A percentile compares a stretch with the other conserved stretches of the same genome.
Conservation (phyloP, 2,329 filamentous ascomycete species). For the Pseudogymnoascus sp. region DNA sequence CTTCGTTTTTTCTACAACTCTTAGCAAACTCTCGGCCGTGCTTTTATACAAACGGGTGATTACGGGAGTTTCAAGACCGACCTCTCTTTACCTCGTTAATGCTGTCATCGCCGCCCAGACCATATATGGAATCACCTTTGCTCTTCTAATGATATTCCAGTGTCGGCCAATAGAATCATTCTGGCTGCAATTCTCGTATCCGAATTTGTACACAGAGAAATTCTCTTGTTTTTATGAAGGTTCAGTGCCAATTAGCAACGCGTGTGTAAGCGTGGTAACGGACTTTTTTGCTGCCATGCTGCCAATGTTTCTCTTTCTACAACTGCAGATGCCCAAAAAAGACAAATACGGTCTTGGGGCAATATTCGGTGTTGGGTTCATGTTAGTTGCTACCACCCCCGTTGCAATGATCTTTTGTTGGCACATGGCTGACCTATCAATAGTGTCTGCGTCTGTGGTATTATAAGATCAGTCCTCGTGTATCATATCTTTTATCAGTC, state of each 20-base stretch:
- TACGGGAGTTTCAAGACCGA: not conserved
- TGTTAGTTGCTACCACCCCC: not conserved
- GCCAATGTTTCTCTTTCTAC: not conserved
- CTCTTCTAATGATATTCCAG: not conserved
- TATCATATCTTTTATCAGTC: not conserved
- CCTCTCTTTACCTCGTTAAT: not conserved
- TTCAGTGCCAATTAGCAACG: not conserved
- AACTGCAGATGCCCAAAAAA: constrained; percentile 1
- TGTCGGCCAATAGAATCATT: not conserved
- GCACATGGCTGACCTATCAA: not conserved
- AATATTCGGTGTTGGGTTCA: constrained; percentile 2
- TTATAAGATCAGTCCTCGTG: not conserved
- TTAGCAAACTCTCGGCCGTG: not conserved
- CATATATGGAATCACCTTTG: not conserved
- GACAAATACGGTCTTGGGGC: constrained; percentile 4
- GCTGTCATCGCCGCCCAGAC: not conserved
- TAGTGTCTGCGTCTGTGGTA: not conserved
- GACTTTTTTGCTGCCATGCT: not conserved
- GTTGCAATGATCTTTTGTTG: not conserved
- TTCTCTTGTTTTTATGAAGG: not conserved
- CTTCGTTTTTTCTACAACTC: not conserved
- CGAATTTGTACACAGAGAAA: not conserved
- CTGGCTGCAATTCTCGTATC: constrained; percentile 4
- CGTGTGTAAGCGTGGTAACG: not conserved
- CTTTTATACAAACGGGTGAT: constrained; percentile 3